phyloP scores from a whole-genome alignment of 805 yeast genomes.

The Kodamaea kakaduensis region DNA sequence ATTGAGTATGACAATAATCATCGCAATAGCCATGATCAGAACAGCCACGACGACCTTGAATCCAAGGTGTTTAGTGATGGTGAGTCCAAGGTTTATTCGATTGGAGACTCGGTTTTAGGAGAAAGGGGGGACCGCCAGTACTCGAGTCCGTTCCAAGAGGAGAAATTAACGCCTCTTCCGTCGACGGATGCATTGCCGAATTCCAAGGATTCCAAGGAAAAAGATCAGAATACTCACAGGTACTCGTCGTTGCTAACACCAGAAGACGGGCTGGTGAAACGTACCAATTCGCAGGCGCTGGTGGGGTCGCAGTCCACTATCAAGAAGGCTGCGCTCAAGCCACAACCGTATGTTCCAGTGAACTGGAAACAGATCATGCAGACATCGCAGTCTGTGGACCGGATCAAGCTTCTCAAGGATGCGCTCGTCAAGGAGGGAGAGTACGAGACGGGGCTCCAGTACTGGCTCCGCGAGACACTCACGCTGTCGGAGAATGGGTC shows the following conservation, averaged over 20 bases:
- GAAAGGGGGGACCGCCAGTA: slow-evolving; percentile 21
- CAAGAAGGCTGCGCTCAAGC: not conserved
- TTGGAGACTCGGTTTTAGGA: slow-evolving; percentile 22
- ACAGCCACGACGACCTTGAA: no score
- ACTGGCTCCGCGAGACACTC: slow-evolving; percentile 51
- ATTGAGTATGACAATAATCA: no score
- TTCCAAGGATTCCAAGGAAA: no score
- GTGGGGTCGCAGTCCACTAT: not conserved
- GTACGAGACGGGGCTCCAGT: slow-evolving; percentile 54
- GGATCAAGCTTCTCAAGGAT: slow-evolving; percentile 38
- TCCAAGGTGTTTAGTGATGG: no score
- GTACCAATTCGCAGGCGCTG: slow-evolving; percentile 6
- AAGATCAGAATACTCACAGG: slow-evolving; percentile 5
- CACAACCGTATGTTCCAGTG: slow-evolving; percentile 27
- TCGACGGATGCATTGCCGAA: slow-evolving; percentile 10
- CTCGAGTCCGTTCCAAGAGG: slow-evolving; percentile 24
- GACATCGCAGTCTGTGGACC: slow-evolving; percentile 38
- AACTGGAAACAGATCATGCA: slow-evolving; percentile 42
- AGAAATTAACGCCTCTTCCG: slow-evolving; percentile 21
- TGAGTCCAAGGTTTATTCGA: slow-evolving; percentile 3
- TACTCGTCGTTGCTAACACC: slow-evolving; percentile 15
- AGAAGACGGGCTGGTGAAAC: not conserved
- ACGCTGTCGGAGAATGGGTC: slow-evolving; percentile 31
- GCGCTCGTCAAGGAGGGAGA: slow-evolving; percentile 41
- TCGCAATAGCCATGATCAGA: no score